A percentile compares a stretch with the other conserved stretches of the same genome.
These are phyloP conservation scores for Hydnum rufescens DNA, from an alignment of 768 basidiomycete genomes.

Conservation along the genomic window DNA sequence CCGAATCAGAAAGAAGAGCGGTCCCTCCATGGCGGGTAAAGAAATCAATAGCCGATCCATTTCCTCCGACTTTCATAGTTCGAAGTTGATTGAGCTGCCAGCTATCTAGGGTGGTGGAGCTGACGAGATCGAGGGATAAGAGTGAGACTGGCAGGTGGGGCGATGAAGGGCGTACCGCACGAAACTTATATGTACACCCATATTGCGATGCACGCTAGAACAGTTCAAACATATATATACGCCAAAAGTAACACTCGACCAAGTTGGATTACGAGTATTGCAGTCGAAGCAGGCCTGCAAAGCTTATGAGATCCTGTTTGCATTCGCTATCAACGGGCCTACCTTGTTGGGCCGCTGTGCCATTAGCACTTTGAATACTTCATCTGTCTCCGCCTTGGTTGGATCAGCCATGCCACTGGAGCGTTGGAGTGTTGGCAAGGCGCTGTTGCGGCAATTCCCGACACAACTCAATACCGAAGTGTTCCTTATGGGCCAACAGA, in stretches of 20 bases:
- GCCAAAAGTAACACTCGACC: constrained; percentile 92
- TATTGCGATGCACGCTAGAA: constrained; percentile 83
- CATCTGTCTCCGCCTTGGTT: constrained; percentile 65
- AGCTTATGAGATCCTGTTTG: constrained; percentile 7
- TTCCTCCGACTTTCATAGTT: constrained; percentile 92
- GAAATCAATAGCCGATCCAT: constrained; percentile 69
- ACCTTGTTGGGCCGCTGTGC: constrained; percentile 82
- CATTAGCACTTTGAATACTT: constrained; percentile 64
- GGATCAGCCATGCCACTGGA: constrained; percentile 3
- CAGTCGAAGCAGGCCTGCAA: constrained; percentile 81
- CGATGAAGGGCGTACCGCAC: constrained; percentile 40
- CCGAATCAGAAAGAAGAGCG: constrained; percentile 44
- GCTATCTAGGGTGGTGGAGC: constrained; percentile 89
- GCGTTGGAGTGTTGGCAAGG: too few relatives aligned
- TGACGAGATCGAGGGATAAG: constrained; percentile 16
- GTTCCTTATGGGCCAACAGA: too few relatives aligned
- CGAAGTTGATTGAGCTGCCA: constrained; percentile 87
- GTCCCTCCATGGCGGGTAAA: constrained; percentile 73
- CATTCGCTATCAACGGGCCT: background rate
- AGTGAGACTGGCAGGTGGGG: background rate
- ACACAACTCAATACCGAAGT: too few relatives aligned
- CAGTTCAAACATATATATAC: constrained; percentile 97
- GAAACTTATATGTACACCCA: constrained; percentile 97
- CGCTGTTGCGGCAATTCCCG: too few relatives aligned
- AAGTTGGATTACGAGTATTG: constrained; percentile 86